Base-by-base conservation (phyloP, 176 grass and related monocot species). In the Musa schizocarpa region DNA sequence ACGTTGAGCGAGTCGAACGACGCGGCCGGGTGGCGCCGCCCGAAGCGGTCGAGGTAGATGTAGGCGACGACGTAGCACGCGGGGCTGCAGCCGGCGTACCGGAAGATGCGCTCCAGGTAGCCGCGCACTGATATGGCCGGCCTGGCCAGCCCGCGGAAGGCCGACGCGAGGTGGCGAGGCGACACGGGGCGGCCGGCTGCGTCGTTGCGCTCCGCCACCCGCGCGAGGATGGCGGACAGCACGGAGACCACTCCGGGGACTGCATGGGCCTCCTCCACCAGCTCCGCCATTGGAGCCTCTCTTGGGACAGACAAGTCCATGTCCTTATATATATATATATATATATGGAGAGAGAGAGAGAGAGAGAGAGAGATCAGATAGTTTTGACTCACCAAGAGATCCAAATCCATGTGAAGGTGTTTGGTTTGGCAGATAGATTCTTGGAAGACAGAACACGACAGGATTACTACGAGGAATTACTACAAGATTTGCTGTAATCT, bases 151-250 rank as follows among this genome's bases (percentile, higher is more conserved):
- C 91, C 81, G 68, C 77, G 74, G 76, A 93, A 93, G 62, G 77
- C 29, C 55, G 85, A 78, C 64, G 53, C 20, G 1, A n/a, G 71
- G 13, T 73, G 21, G 52, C 23, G 52, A 22, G 13, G 71, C 20
- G 50, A 9, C 51, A 49, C 20, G 43, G 19, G 51, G 51, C 70
- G 58, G 51, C 63, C 69, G 72, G 23, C 71, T 43, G 50, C 78
- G 82, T 94, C 95, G 73, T 98, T 98, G 65, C 81, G 77, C 77
- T 92, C 82, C 1, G 86, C 84, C 77, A 93, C 79, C 1, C 84
- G 86, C 79, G 89, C 82, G 19, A 98, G 90, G 68, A 98, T 77
- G 78, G 88, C 73, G 62, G 94, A 98, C 53, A 98, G 90, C 67
- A 91, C 88, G 52, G 77, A 88, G 11, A 98, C 90, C 43, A 98